phyloP scores from a whole-genome alignment of 495 filamentous ascomycete genomes.

The Usnea hakonensis region DNA sequence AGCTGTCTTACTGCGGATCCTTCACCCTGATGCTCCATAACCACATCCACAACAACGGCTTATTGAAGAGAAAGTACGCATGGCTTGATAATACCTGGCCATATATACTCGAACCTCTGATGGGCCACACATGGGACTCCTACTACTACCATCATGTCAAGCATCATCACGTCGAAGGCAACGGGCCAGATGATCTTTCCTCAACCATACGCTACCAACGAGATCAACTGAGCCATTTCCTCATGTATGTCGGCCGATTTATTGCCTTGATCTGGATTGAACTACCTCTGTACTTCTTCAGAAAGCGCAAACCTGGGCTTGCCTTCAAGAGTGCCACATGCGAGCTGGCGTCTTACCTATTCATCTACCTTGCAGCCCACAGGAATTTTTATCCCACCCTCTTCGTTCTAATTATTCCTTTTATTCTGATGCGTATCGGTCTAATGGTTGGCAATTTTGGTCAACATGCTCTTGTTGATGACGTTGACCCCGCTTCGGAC shows the following conservation, averaged over 20 bases:
- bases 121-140: slow-evolving; percentile 77
- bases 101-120: slow-evolving; percentile 64
- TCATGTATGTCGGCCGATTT: slow-evolving; percentile 64
- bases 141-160: slow-evolving; percentile 84
- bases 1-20: slow-evolving; percentile 55
- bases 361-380: slow-evolving; percentile 41
- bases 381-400: slow-evolving; percentile 45
- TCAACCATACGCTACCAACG: slow-evolving; percentile 71
- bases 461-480: slow-evolving; percentile 67
- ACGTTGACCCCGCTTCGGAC: slow-evolving; percentile 58
- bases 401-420: slow-evolving; percentile 54
- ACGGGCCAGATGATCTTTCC: slow-evolving; percentile 67
- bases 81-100: slow-evolving; percentile 57
- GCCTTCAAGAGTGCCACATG: slow-evolving; percentile 47
- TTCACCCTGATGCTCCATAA: slow-evolving; percentile 80
- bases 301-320: slow-evolving; percentile 43
- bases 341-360: slow-evolving; percentile 47
- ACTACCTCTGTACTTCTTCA: slow-evolving; percentile 62
- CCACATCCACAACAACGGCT: slow-evolving; percentile 71
- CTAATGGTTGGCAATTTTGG: slow-evolving; percentile 73
- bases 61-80: slow-evolving; percentile 44
- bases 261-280: slow-evolving; percentile 65
- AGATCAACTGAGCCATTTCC: slow-evolving; percentile 54
- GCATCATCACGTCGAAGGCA: slow-evolving; percentile 75
- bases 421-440: slow-evolving; percentile 51